Base-by-base conservation (phyloP, 2,329 filamentous ascomycete species). In the Fusarium nelsonii region DNA sequence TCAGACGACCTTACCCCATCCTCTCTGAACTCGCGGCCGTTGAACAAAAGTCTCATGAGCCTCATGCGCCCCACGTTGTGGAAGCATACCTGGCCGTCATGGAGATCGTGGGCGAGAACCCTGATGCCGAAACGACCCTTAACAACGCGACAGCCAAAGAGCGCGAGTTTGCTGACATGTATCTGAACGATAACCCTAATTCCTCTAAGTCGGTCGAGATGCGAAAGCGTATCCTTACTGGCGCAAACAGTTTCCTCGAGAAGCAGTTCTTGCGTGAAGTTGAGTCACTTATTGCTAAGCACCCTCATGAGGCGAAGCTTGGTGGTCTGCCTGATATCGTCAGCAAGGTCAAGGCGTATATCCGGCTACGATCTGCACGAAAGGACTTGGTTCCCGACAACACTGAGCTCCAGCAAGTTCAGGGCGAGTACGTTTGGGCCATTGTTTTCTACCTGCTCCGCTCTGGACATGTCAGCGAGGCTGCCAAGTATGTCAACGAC, bases 261-360 rank as follows among this genome's bases (percentile, higher is more conserved):
- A 90, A 88, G 73, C 87, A 91, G 68, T 97, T 97, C 78, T 90
- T 92, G 76, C 84, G 85, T 49, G 90, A 95, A 70, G 85, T 98
- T 37, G 92, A 97, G 76, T 85, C 84, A 11, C 84, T 92, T 40
- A 91, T 99, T 63, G 85, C 88, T 39, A 97, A 92, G 78, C 93
- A 96, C 76, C 94, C 94, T 3, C 89, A 91, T 57, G 94, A 97
- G 76, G 95, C 96, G 32, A 92, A 92, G 76, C 87, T 97, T 41
- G 96, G 96, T 63, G 96, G 96, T 69, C 88, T 94, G 40, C 96
- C 96, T 2, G 93, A 94, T 56, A 88, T 93, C 23, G 87, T 94
- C 70, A 97, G 92, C 83, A 97, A 97, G 81, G 91, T 97, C 75
- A 93, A 93, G 75, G 96, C 93, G 9, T 99, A 95, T 76, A 93